Evolutionary conservation across 352 stramenopile species (phyloP), one percentile per base, ranked within the genome.

Genomic region (Globisporangium okanoganense): DNA sequence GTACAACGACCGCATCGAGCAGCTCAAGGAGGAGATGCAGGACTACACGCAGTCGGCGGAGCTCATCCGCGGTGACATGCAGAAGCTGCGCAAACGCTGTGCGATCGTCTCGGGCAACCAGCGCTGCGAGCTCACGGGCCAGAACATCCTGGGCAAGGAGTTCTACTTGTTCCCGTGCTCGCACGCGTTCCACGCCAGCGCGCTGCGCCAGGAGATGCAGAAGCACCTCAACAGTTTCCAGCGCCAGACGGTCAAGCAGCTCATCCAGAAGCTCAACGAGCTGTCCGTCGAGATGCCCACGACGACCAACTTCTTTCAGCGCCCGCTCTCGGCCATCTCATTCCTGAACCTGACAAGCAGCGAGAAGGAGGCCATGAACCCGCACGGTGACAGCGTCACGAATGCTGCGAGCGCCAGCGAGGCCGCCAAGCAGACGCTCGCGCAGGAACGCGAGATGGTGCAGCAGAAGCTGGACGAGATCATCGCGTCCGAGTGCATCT

Each of bases 151-250:
- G 16, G 83, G 80, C 45, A 94, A 94, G 52, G 88, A 97, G 62
- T 98, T 98, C 56, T 98, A 98, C 56, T 68, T 98, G 29, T 98
- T 98, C 72, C 94, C 94, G 25, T 98, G 93, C 75, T 90, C 82
- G 18, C 94, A 98, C 65, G 90, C 91, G 27, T 98, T 98, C 67
- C 93, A 98, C 62, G 85, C 87, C n/a, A 76, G 82, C 31, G 96
- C 92, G 41, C 63, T 98, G 56, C 70, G 90, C 12, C 76, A 90
- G 52, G 88, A 97, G 48, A 95, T 97, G 81, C 84, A 90, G 61
- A 94, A 94, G 58, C 82, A 96, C 49, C 58, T 94, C 5, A 94
- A 92, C 64, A 93, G 82, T 71, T 92, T 93, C 68, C 86, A 95
- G 73, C 80, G 82, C 22, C 85, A 96, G 66, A 96, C 87, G 0